phyloP scores from a whole-genome alignment of 2,329 filamentous ascomycete genomes.

The Aureobasidium sp. region DNA sequence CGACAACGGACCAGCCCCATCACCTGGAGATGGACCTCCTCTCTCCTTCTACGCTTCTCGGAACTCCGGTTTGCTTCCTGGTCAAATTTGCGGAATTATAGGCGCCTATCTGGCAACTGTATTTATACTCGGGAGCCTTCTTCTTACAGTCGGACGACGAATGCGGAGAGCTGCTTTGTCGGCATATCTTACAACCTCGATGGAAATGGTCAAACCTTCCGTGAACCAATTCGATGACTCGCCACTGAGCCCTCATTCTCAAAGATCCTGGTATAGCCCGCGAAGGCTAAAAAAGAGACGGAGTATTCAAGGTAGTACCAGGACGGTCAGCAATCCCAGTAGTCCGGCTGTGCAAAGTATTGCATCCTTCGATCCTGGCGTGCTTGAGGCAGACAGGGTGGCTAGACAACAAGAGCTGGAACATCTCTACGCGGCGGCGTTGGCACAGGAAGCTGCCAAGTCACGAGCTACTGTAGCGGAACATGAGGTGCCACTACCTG shows the following conservation, averaged over 20 bases:
- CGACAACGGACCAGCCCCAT: constrained; percentile 49
- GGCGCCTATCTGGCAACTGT: constrained; percentile 74
- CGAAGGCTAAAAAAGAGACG: constrained; percentile 18
- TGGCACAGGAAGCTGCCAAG: constrained; percentile 68
- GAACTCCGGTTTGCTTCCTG: constrained; percentile 60
- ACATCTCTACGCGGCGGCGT: constrained; percentile 81
- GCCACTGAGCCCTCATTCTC: constrained; percentile 24
- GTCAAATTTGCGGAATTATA: constrained; percentile 74
- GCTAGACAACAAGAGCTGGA: constrained; percentile 78
- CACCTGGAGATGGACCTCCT: constrained; percentile 52
- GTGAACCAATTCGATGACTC: constrained; percentile 26
- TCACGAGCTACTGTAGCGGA: constrained; percentile 15
- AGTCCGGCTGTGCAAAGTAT: constrained; percentile 48
- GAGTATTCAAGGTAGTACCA: constrained; percentile 21
- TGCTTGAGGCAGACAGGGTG: constrained; percentile 65
- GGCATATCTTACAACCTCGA: constrained; percentile 43
- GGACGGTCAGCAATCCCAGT: constrained; percentile 32
- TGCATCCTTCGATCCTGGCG: constrained; percentile 64
- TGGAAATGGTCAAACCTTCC: constrained; percentile 48
- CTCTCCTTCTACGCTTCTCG: constrained; percentile 51
- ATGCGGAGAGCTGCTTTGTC: constrained; percentile 35
- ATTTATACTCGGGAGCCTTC: constrained; percentile 58
- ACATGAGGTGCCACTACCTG: neutral
- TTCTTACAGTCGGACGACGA: constrained; percentile 39
- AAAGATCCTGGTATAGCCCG: constrained; percentile 23